Evolutionary conservation across 2,329 filamentous ascomycete species (phyloP), one percentile per base, ranked within the genome.

Genomic region (Apiospora marii): DNA sequence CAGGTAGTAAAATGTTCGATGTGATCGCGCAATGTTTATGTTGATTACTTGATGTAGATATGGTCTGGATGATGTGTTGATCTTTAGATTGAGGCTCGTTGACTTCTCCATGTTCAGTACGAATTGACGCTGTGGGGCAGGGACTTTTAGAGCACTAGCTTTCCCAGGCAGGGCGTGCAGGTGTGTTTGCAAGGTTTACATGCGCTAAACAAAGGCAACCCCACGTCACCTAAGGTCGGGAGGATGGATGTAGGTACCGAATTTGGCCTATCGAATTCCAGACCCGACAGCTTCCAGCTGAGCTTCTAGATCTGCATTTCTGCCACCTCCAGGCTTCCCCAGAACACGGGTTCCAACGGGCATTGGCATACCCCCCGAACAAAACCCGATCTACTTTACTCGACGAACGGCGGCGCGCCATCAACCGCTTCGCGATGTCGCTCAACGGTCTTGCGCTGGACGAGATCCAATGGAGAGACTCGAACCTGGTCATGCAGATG

Each of bases 401-500:
- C 58, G 34, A 64, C 58, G 19, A 64, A 64, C 58, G 22, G n/a
- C 30, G 30, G 30, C 2, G 27, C 30, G 27, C 30, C 58, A 41
- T n/a, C 34, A 14, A 41, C n/a, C 41, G 34, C 30, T 41, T 41
- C 58, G 34, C 10, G 16, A 74, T 73, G 73, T 71, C 72, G 61
- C 41, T 53, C 34, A 80, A 76, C 44, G 78, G 80, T 19, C 76
- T 76, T 1, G 87, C 88, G 8, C 85, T 92, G 73, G 91, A 92
- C 80, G 91, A 93, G 84, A 91, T 92, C 74, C 89, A 91, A 85
- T 93, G 91, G 90, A 86, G 85, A 73, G 86, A 87, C 49, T 88
- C 88, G 27, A 81, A 81, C 68, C 83, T 84, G 61, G 83, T 87
- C 67, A 83, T 85, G 68, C 80, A 82, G 67, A 87, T 90, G 84